These are phyloP conservation scores for Eurotiales sp. DNA, from an alignment of 2,329 filamentous ascomycete species.

Conservation along the genomic window DNA sequence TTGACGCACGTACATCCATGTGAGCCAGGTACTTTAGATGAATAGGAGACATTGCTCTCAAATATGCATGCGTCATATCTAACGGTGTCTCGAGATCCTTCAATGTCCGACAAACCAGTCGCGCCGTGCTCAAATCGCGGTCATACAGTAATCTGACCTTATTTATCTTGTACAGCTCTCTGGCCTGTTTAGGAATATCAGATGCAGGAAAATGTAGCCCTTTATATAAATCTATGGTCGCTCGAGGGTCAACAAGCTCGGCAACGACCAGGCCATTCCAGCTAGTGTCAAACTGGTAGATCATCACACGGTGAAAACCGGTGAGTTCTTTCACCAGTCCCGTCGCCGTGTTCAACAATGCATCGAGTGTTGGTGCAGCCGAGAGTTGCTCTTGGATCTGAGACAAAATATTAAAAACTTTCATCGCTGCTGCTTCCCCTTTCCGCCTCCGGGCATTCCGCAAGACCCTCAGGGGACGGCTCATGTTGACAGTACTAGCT, in stretches of 20 bases:
- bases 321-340: conserved; percentile 86
- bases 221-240: conserved; percentile 79
- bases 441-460: conserved; percentile 70
- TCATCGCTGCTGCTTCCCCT: conserved; percentile 84
- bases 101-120: conserved; percentile 72
- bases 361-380: conserved; percentile 65
- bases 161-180: conserved; percentile 87
- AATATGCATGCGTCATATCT: conserved; percentile 79
- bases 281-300: conserved; percentile 80
- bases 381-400: conserved; percentile 86
- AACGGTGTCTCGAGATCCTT: conserved; percentile 71
- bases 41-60: conserved; percentile 86
- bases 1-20: conserved; percentile 89
- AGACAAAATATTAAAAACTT: conserved; percentile 88
- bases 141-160: conserved; percentile 86
- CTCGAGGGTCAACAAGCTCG: conserved; percentile 75
- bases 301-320: conserved; percentile 87
- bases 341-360: conserved; percentile 74
- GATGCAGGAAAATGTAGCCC: conserved; percentile 85
- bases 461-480: conserved; percentile 68
- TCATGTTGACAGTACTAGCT: conserved; percentile 69
- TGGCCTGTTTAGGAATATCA: conserved; percentile 79
- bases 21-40: conserved; percentile 82
- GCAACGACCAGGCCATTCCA: conserved; percentile 87
- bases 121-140: conserved; percentile 71